Conservation (phyloP, 2,329 filamentous ascomycete species). For the Madurella fahalii region DNA sequence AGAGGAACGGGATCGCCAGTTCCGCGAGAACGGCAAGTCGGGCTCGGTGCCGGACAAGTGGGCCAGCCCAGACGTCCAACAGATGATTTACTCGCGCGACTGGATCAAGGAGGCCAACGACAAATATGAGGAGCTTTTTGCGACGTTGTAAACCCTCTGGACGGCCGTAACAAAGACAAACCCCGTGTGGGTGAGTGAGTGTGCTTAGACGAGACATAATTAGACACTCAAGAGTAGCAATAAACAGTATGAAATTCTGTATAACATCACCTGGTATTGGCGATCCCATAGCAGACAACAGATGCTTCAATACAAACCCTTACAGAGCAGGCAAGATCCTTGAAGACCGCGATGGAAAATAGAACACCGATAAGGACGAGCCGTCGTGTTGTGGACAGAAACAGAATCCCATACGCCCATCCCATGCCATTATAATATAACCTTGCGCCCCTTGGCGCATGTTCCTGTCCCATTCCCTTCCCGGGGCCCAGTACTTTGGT, state of each 20-base stretch:
- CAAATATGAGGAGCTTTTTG: conserved; percentile 47
- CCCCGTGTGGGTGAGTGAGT: background rate
- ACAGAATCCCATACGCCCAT: background rate
- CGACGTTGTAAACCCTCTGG: conserved; percentile 21
- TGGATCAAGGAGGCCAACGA: conserved; percentile 53
- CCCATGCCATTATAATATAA: background rate
- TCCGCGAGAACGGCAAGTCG: conserved; percentile 47
- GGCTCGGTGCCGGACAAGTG: conserved; percentile 61
- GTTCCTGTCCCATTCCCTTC: background rate
- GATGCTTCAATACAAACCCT: conserved; percentile 5
- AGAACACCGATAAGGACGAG: background rate
- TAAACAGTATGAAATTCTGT: background rate
- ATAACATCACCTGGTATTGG: background rate
- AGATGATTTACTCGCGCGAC: conserved; percentile 62
- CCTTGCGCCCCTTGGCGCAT: background rate
- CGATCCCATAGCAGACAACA: conserved; percentile 2
- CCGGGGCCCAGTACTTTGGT: no score
- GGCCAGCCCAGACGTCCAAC: conserved; percentile 66
- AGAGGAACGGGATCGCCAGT: conserved; percentile 55
- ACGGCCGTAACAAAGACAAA: background rate
- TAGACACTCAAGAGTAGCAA: background rate
- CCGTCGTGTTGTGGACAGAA: background rate
- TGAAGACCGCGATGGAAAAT: background rate
- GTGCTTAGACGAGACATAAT: background rate
- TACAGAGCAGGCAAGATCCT: background rate